These are phyloP conservation scores for Theobroma grandiflorum DNA, from an alignment of 441 rosid genomes.

Conservation along the genomic window DNA sequence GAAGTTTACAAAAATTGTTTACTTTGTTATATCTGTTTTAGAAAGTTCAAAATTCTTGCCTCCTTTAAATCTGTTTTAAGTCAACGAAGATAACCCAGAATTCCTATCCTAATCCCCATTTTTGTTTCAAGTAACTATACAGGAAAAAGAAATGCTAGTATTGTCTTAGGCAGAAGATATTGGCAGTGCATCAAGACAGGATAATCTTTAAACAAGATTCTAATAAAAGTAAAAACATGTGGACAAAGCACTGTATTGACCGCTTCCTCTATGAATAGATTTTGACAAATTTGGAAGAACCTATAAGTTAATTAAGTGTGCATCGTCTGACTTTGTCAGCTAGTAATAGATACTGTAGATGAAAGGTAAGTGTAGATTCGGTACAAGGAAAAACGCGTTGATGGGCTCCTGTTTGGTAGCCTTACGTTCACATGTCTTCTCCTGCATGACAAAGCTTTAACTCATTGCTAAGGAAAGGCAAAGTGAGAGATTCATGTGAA, in stretches of 20 bases:
- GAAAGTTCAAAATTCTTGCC: neutral
- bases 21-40: neutral
- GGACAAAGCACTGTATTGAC: neutral
- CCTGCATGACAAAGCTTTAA: neutral
- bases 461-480: neutral
- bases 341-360: too few relatives aligned
- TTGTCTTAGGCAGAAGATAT: neutral
- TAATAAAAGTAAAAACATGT: neutral
- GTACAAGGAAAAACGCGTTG: neutral
- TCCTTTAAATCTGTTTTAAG: neutral
- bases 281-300: neutral
- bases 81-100: neutral
- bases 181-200: neutral
- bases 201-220: neutral
- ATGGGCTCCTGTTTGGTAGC: neutral
- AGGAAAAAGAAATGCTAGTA: too few relatives aligned
- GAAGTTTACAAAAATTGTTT: neutral
- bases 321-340: too few relatives aligned
- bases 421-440: neutral
- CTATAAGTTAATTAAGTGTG: too few relatives aligned
- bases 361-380: neutral
- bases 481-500: neutral
- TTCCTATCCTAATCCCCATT: neutral
- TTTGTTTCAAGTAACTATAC: neutral
- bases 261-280: neutral